Evolutionary conservation across 1,284 basidiomycete genomes (phyloP), one percentile per base, ranked within the genome.

Genomic region (Agaricales sp.): DNA sequence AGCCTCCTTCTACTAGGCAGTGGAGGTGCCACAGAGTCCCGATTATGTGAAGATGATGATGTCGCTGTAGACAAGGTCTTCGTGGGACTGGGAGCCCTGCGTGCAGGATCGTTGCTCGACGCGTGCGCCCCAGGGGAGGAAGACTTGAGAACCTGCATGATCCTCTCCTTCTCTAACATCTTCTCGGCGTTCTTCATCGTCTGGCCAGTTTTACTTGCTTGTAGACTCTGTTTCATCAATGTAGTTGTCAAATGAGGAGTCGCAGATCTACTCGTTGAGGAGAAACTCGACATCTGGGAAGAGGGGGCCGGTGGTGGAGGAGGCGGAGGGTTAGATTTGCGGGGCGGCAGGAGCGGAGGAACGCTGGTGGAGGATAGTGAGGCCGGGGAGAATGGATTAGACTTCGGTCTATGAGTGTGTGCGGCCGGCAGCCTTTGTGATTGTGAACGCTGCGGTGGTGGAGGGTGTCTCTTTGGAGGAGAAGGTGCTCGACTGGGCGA

Each of bases 181-280:
- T 77, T 75, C 56, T 86, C 80, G 0, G 75, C 78, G 48, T 75
- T 74, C 61, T 85, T 84, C 61, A 84, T 67, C 4, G 72, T 73
- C 59, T 83, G 78, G 2, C 75, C 85, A 0, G 76, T 74, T 53
- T 82, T 82, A 49, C 74, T 80, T 2, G 85, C 85, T 49, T 82
- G 77, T 1, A 87, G 65, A 19, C 77, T 79, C 59, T 86, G 83
- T 52, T 75, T 75, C 61, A 87, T 87, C 19, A 87, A 62, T 0
- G 72, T 67, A 3, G 73, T 77, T 19, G 72, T 78, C 39, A 73
- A 59, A 51, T 80, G 77, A 0, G 65, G 58, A 2, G 65, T 46
- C 59, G 57, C 49, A 61, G 63, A 50, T 57, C 61, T 50, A 61
- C 63, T 3, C 62, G 63, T 6, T 62, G 65, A 16, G 61, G 62